Conservation (phyloP, 768 basidiomycete species). For the Tulasnella sp. region DNA sequence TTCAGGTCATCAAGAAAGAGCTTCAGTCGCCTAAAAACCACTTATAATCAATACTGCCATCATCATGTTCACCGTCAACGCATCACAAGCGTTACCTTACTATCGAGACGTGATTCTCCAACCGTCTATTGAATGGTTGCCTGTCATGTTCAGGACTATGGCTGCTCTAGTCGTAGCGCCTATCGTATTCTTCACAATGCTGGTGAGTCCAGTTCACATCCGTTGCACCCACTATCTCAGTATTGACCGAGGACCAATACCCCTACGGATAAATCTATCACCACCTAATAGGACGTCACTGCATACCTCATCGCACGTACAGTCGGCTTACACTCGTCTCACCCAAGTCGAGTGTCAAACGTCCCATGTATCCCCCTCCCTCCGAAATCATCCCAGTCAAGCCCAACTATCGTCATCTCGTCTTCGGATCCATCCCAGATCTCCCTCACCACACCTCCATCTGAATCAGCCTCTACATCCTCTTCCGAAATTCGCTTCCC, state of each 20-base stretch:
- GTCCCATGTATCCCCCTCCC: neutral
- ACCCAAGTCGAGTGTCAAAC: neutral
- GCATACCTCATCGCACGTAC: constrained; percentile 16
- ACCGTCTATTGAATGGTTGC: constrained; percentile 10
- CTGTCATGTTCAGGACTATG: constrained; percentile 9
- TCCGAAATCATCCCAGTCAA: neutral
- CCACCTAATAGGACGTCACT: neutral
- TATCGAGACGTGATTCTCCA: neutral
- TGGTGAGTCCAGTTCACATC: neutral
- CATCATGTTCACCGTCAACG: too few species aligned
- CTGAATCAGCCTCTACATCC: neutral
- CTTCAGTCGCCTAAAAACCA: neutral
- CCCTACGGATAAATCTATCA: neutral
- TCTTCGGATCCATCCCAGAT: neutral
- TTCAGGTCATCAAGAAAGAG: too few species aligned
- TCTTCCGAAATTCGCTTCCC: constrained; percentile 5
- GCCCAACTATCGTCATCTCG: constrained; percentile 13
- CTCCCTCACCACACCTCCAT: neutral
- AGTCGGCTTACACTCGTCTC: constrained; percentile 1
- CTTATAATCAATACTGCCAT: neutral
- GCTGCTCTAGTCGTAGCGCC: constrained; percentile 6
- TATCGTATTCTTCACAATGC: constrained; percentile 11
- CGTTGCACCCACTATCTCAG: neutral
- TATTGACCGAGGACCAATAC: too few species aligned
- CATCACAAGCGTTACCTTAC: too few species aligned